A percentile compares a stretch with the other conserved stretches of the same genome.
phyloP scores from a whole-genome alignment of 805 yeast genomes.

The Teunomyces funiuensis region DNA sequence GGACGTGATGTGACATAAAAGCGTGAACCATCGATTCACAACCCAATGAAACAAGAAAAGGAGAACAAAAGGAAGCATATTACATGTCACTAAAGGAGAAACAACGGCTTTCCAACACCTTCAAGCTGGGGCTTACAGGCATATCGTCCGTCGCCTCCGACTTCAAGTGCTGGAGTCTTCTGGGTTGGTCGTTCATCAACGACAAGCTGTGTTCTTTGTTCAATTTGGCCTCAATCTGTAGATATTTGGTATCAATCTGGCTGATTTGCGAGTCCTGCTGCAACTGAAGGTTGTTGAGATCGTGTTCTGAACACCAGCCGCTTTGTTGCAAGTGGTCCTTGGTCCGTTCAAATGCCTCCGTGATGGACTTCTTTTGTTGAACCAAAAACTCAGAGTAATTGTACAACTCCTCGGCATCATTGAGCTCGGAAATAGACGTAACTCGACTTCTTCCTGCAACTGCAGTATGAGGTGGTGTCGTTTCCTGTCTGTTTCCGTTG shows the following conservation, averaged over 20 bases:
- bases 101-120: conserved; percentile 33
- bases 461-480: not conserved
- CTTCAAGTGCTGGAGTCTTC: conserved; percentile 4
- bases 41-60: not conserved
- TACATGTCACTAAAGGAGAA: conserved; percentile 22
- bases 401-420: conserved; percentile 25
- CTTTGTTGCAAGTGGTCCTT: conserved; percentile 29
- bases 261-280: conserved; percentile 38
- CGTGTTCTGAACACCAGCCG: conserved; percentile 46
- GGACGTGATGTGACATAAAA: not conserved
- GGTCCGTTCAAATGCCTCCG: conserved; percentile 35
- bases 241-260: conserved; percentile 38
- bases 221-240: conserved; percentile 38
- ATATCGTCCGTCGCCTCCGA: conserved; percentile 9
- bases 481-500: not conserved
- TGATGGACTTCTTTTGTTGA: conserved; percentile 33
- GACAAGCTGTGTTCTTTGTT: conserved; percentile 29
- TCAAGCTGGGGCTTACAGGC: conserved; percentile 31
- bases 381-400: conserved; percentile 33
- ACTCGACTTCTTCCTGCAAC: conserved; percentile 9
- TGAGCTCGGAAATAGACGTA: conserved; percentile 22
- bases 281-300: conserved; percentile 37
- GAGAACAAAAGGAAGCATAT: not conserved
- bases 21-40: not conserved
- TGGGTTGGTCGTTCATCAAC: conserved; percentile 15